Evolutionary conservation across 1,139 yeast species (phyloP).

Genomic region (Zygotorulaspora mrakii): DNA sequence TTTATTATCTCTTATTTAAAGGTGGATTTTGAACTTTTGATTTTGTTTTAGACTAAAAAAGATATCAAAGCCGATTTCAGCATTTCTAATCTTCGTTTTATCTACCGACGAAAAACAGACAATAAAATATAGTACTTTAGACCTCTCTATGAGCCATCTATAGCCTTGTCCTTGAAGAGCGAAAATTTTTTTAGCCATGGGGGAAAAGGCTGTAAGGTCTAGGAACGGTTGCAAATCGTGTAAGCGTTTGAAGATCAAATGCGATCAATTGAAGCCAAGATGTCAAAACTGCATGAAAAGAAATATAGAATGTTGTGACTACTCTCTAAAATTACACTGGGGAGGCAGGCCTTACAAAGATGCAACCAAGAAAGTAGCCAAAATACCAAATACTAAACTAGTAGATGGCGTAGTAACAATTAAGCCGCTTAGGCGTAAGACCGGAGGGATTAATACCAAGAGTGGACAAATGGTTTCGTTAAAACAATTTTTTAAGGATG

Average conservation of each 20-base stretch:
- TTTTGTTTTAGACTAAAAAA: too few species aligned
- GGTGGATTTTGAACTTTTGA: too few species aligned
- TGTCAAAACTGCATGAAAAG: slow-evolving; percentile 58
- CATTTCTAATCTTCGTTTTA: too few species aligned
- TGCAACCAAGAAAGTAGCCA: slow-evolving; percentile 5
- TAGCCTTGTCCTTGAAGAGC: too few species aligned
- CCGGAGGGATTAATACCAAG: too few species aligned
- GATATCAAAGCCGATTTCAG: too few species aligned
- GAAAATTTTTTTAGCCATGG: neutral
- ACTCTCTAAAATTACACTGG: slow-evolving; percentile 65
- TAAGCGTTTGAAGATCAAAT: slow-evolving; percentile 64
- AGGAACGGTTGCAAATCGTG: slow-evolving; percentile 65
- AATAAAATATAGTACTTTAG: too few species aligned
- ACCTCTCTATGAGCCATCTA: too few species aligned
- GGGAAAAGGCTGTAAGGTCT: slow-evolving; percentile 33
- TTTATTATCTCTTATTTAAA: too few species aligned
- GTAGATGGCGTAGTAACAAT: slow-evolving; percentile 15
- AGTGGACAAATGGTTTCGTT: neutral
- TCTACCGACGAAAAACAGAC: too few species aligned
- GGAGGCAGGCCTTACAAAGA: slow-evolving; percentile 61
- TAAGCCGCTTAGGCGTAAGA: neutral
- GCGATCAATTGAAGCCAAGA: slow-evolving; percentile 65
- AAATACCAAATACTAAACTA: slow-evolving; percentile 13
- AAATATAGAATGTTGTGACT: slow-evolving; percentile 51
- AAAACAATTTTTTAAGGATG: neutral